Conservation (phyloP, 1,284 basidiomycete genomes). For the Fistulina hepatica region DNA sequence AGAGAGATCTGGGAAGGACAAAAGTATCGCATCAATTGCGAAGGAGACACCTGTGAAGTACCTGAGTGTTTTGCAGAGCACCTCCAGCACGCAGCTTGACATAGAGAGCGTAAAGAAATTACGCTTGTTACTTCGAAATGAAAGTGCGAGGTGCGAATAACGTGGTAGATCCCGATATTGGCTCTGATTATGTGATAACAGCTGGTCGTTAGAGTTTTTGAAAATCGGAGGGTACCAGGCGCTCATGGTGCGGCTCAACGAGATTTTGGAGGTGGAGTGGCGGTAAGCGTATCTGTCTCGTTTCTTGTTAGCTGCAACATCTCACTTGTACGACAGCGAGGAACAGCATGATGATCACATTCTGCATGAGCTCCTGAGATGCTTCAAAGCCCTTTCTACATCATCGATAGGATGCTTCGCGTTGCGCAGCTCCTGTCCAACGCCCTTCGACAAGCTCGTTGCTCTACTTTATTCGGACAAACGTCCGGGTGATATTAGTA, state of each 20-base stretch:
- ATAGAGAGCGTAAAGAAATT: slow-evolving; percentile 70
- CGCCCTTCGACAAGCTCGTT: slow-evolving; percentile 78
- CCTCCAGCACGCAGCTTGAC: slow-evolving; percentile 60
- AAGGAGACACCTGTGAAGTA: slow-evolving; percentile 47
- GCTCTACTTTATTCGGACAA: slow-evolving; percentile 90
- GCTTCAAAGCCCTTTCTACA: slow-evolving; percentile 87
- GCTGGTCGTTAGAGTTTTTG: slow-evolving; percentile 91
- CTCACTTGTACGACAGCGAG: slow-evolving; percentile 46
- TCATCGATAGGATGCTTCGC: slow-evolving; percentile 79
- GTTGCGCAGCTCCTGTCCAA: slow-evolving; percentile 72
- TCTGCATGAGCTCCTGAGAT: slow-evolving; percentile 85
- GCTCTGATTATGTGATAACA: slow-evolving; percentile 19
- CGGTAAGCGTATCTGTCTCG: slow-evolving; percentile 44
- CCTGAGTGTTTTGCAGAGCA: slow-evolving; percentile 50
- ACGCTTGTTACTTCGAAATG: slow-evolving; percentile 72
- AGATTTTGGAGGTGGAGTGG: slow-evolving; percentile 94
- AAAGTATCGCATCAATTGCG: slow-evolving; percentile 5
- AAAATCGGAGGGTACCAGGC: slow-evolving; percentile 77
- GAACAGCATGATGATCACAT: slow-evolving; percentile 97
- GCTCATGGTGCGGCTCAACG: slow-evolving; percentile 78
- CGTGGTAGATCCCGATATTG: slow-evolving; percentile 4
- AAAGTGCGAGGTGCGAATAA: slow-evolving; percentile 72
- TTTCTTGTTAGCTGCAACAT: slow-evolving; percentile 1
- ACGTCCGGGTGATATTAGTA: slow-evolving; percentile 87
- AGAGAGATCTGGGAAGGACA: slow-evolving; percentile 42